Percentiles rank a stretch among this genome's conserved stretches.
phyloP scores from a whole-genome alignment of 2,329 filamentous ascomycete genomes.

The Alternaria brassicae region DNA sequence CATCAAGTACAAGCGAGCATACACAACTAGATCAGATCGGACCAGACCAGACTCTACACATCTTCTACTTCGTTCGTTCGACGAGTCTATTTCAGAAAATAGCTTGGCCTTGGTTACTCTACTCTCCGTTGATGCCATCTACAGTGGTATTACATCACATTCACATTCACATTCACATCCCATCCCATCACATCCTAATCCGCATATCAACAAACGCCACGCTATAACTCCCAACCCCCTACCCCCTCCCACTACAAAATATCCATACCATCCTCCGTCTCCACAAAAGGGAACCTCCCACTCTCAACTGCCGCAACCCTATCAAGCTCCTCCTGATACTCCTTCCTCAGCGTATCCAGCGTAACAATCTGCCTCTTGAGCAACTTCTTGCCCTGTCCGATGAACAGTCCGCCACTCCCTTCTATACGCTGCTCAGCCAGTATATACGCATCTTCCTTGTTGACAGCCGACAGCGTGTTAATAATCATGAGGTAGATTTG shows the following conservation, averaged over 20 bases:
- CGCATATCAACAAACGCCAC: not conserved
- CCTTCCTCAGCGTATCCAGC: conserved; percentile 82
- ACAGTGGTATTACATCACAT: too few species aligned
- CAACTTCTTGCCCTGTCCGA: conserved; percentile 46
- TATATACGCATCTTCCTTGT: conserved; percentile 84
- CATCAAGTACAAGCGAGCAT: too few species aligned
- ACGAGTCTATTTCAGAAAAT: too few species aligned
- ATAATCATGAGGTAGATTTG: conserved; percentile 89
- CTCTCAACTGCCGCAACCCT: conserved; percentile 85
- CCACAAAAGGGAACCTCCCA: conserved; percentile 81
- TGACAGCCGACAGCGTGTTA: conserved; percentile 88
- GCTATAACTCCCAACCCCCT: not conserved
- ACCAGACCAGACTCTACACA: too few species aligned
- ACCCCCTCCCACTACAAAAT: conserved; percentile 34
- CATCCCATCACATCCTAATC: too few species aligned
- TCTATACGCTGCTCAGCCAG: conserved; percentile 60
- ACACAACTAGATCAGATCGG: too few species aligned
- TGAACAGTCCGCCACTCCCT: conserved; percentile 35
- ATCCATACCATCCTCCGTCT: conserved; percentile 47
- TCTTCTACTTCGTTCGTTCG: too few species aligned
- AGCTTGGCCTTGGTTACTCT: too few species aligned
- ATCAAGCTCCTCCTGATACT: conserved; percentile 91
- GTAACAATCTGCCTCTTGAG: conserved; percentile 79
- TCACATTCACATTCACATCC: too few species aligned
- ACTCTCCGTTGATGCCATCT: too few species aligned